Base-by-base conservation (phyloP, 768 basidiomycete species). In the Kwoniella sp. region DNA sequence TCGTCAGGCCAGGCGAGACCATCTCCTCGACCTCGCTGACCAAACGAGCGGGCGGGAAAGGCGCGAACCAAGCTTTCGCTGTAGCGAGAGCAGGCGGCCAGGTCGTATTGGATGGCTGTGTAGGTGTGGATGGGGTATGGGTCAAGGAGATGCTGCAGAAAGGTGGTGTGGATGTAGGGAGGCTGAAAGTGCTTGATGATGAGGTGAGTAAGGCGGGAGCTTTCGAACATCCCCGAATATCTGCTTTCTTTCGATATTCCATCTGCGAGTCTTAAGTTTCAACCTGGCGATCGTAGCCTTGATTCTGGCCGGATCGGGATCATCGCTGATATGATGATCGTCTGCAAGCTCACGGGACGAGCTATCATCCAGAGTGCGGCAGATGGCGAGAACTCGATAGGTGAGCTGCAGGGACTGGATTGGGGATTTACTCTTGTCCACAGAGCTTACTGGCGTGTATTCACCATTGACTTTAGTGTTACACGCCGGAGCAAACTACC, bases 311-410 rank as follows among this genome's bases (percentile, higher is more conserved):
- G n/a, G n/a, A 25, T 52, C 22, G 22, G 11, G 26, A 52, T 52
- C 20, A 17, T 52, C 50, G 51, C 51, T 52, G 20, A 52, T 25
- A 26, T 37, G 17, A 22, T 13, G 11, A n/a, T n/a, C n/a, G n/a
- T n/a, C n/a, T n/a, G n/a, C n/a, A n/a, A 75, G 71, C 68, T 81
- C 9, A 83, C 83, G 0, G 83, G 83, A 3, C 70, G 82, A 50
- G 83, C 83, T 25, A 77, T 83, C 65, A 84, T 84, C 53, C 83
- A 84, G 67, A 65, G 79, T 11, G 76, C 79, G 5, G 63, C 67
- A 17, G 80, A 82, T 29, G 81, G 80, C 25, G 83, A 84, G 73
- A 84, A 84, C 72, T 79, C 75, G 30, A 84, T 84, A 65, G 80
- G 81, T 81, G 47, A 63, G 81, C n/a, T 56, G 7, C 50, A 26